Conservation (phyloP, 768 basidiomycete genomes). For the Pisolithus sp. region DNA sequence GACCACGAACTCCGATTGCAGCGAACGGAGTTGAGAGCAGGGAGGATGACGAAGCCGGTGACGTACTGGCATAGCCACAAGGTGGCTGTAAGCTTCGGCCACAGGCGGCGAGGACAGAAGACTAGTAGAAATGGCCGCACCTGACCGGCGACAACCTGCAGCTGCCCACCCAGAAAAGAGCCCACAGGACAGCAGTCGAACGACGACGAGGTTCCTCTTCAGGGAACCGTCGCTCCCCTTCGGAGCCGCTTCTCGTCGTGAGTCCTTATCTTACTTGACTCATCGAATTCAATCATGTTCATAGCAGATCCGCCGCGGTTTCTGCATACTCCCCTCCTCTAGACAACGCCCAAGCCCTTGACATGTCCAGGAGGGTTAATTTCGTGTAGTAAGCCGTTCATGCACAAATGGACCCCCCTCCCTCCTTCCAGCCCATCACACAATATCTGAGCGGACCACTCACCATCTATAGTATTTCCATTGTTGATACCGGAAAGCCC, state of each 20-base stretch:
- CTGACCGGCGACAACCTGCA: too few relatives aligned
- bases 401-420: conserved; percentile 8
- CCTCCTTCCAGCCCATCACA: conserved; percentile 13
- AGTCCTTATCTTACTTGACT: conserved; percentile 21
- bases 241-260: conserved; percentile 41
- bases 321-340: conserved; percentile 5
- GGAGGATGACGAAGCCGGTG: too few relatives aligned
- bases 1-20: too few relatives aligned
- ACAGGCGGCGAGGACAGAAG: too few relatives aligned
- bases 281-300: neutral
- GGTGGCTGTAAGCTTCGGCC: too few relatives aligned
- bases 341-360: conserved; percentile 11
- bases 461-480: neutral
- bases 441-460: conserved; percentile 8
- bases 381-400: conserved; percentile 17
- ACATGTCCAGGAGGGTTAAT: conserved; percentile 12
- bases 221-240: conserved; percentile 34
- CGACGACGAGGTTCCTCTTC: conserved; percentile 7
- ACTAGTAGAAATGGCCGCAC: too few relatives aligned
- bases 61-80: too few relatives aligned
- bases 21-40: too few relatives aligned
- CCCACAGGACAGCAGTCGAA: conserved; percentile 7
- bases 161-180: conserved; percentile 17
- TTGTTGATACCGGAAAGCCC: conserved; percentile 2
- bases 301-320: conserved; percentile 8